Evolutionary conservation across 2,329 filamentous ascomycete genomes (phyloP).

Genomic region (Penicillium sp.): DNA sequence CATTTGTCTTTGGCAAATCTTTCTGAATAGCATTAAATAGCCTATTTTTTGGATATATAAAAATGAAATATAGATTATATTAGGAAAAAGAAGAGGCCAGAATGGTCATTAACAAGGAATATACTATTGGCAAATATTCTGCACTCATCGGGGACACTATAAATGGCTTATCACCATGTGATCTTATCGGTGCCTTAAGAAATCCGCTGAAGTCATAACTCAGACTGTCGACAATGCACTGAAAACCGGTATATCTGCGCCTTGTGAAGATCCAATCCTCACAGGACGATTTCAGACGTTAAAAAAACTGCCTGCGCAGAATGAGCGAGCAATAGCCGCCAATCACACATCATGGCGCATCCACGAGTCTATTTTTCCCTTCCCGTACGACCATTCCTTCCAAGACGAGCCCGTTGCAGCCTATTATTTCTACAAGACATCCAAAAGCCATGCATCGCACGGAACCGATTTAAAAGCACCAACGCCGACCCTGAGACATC

Average conservation of each 20-base stretch:
- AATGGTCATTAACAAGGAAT: background rate
- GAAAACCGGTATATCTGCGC: background rate
- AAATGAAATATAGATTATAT: background rate
- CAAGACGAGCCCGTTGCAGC: constrained; percentile 16
- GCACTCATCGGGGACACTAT: background rate
- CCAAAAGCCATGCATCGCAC: constrained; percentile 8
- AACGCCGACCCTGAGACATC: constrained; percentile 2
- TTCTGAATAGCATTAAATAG: background rate
- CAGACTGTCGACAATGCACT: background rate
- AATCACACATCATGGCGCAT: constrained; percentile 11
- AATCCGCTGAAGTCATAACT: constrained; percentile 11
- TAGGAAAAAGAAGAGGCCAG: background rate
- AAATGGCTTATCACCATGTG: constrained; percentile 20
- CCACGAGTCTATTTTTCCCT: constrained; percentile 9
- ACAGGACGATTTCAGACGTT: background rate
- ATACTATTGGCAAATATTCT: background rate
- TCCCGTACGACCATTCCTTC: constrained; percentile 12
- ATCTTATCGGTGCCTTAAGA: constrained; percentile 14
- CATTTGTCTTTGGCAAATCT: background rate
- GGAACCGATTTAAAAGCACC: constrained; percentile 26
- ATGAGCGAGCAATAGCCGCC: constrained; percentile 14
- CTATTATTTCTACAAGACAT: constrained; percentile 5
- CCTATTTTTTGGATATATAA: background rate
- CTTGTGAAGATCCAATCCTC: background rate
- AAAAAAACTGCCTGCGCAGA: background rate